Evolutionary conservation across 805 yeast species (phyloP).

Genomic region (Metschnikowia gelsemii): DNA sequence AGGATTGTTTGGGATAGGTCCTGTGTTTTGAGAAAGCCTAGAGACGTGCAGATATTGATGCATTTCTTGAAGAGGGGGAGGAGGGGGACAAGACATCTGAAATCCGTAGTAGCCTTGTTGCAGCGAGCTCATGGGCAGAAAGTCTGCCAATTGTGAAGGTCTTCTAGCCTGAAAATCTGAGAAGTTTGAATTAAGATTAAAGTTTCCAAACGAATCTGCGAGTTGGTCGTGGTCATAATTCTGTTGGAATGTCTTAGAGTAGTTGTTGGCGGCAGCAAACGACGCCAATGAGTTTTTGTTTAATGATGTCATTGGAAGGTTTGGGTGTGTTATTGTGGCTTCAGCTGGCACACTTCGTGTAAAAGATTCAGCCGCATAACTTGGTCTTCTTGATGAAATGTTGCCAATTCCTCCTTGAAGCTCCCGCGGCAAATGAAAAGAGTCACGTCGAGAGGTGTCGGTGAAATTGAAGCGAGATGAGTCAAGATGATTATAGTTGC

Average conservation of each 20-base stretch:
- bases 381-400: slow-evolving; percentile 68
- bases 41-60: slow-evolving; percentile 4
- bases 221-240: slow-evolving; percentile 26
- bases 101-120: slow-evolving; percentile 8
- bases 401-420: slow-evolving; percentile 64
- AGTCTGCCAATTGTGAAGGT: slow-evolving; percentile 43
- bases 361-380: slow-evolving; percentile 67
- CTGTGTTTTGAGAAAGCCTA: background rate
- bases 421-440: slow-evolving; percentile 54
- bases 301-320: slow-evolving; percentile 3
- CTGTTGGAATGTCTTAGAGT: slow-evolving; percentile 19
- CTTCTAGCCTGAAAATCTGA: slow-evolving; percentile 43
- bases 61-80: background rate
- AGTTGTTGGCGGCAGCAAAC: slow-evolving; percentile 32
- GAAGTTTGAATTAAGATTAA: slow-evolving; percentile 34
- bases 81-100: slow-evolving; percentile 11
- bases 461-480: background rate
- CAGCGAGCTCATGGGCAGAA: slow-evolving; percentile 10
- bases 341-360: slow-evolving; percentile 31
- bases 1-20: too few species aligned
- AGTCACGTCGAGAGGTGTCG: slow-evolving; percentile 20
- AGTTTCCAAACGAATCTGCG: slow-evolving; percentile 29
- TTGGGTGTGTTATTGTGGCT: background rate
- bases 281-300: slow-evolving; percentile 25
- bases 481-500: background rate